Percentiles rank a stretch among this genome's conserved stretches.
Evolutionary conservation across 2,329 filamentous ascomycete species (phyloP).

Genomic region (Ophiostoma ips): DNA sequence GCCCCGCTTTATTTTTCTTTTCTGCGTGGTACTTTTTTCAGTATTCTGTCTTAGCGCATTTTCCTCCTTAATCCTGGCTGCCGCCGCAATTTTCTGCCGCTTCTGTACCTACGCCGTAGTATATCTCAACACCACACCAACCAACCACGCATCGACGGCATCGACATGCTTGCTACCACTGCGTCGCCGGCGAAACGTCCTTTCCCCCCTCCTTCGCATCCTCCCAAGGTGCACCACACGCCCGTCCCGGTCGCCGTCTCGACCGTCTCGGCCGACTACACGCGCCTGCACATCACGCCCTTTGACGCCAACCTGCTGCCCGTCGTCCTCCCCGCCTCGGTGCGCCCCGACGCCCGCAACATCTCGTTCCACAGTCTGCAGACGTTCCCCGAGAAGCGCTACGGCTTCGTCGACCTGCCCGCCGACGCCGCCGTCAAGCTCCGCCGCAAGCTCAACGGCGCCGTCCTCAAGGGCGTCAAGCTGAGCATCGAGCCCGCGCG

Average conservation of each 20-base stretch:
- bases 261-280: conserved; percentile 18
- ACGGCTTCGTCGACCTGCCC: conserved; percentile 81
- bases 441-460: conserved; percentile 79
- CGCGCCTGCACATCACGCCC: conserved; percentile 76
- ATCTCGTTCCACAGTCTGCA: conserved; percentile 79
- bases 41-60: too few relatives aligned
- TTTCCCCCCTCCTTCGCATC: not conserved
- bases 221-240: not conserved
- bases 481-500: conserved; percentile 67
- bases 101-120: not conserved
- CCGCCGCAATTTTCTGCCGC: too few relatives aligned
- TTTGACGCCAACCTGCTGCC: conserved; percentile 62
- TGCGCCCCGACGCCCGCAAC: conserved; percentile 54
- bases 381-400: conserved; percentile 80
- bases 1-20: too few relatives aligned
- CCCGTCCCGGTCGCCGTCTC: not conserved
- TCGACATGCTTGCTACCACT: not conserved
- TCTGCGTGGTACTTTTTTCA: too few relatives aligned
- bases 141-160: too few relatives aligned
- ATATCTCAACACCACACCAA: not conserved
- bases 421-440: conserved; percentile 74
- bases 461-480: conserved; percentile 71
- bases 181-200: not conserved
- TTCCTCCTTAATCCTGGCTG: too few relatives aligned
- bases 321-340: conserved; percentile 54